Evolutionary conservation across 495 filamentous ascomycete species (phyloP), one percentile per base, ranked within the genome.

Genomic region (Penicillium simplicissimum): DNA sequence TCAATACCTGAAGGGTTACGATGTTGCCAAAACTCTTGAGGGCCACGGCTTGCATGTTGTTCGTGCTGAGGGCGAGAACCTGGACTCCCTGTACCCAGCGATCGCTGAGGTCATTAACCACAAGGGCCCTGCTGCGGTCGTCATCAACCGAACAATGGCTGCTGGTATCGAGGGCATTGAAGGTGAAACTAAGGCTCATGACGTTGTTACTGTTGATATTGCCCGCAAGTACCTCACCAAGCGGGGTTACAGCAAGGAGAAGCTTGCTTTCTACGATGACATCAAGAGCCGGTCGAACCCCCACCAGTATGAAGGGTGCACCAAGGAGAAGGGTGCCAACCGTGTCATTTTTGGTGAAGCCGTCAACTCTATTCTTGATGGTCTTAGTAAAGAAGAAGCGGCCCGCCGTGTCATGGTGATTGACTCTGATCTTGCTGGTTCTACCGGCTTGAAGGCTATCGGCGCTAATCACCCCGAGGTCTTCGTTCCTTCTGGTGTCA

Each of bases 331-430:
- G 55, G 75, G 68, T 17, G 54, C 64, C 28, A 75, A 75, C 69
- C 72, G 75, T 1, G 55, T 59, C 28, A 77, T 77, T 49, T 77
- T 77, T 36, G 75, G 75, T 47, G 75, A 77, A 8, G 75, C 73
- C 7, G 75, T 77, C 38, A 77, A 77, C 58, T 57, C 55, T 1
- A 68, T 77, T 14, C 75, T 77, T 14, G 72, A 77, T 48, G 65
- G 62, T 9, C 55, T 77, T 33, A 76, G 73, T 62, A 72, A 76
- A 55, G 72, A 76, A 33, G 75, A 77, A 19, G 75, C 75, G 17
- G 59, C 59, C 33, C 69, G 66, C n/a, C 73, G 75, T 0, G 75
- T 77, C n/a, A 76, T 77, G 75, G 75, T 77, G 33, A 77, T 77
- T 49, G 75, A 77, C 66, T 77, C 75, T 2, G 75, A 77, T 61